phyloP scores from a whole-genome alignment of 805 yeast genomes.

The Nakazawaea ishiwadae region DNA sequence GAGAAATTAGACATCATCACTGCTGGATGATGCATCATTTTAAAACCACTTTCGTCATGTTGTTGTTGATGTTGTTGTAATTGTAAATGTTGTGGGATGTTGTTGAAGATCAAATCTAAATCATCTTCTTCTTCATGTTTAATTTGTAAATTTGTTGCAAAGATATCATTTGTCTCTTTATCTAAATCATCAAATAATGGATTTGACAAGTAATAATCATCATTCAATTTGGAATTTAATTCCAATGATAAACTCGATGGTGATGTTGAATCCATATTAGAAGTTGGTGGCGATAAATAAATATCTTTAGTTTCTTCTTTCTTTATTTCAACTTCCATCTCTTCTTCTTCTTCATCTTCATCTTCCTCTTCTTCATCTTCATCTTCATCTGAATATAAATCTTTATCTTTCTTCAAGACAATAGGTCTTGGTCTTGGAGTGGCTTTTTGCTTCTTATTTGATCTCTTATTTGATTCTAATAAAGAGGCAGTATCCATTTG shows the following conservation, averaged over 20 bases:
- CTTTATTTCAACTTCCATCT: background rate
- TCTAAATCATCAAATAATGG: constrained; percentile 12
- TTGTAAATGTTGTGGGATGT: constrained; percentile 10
- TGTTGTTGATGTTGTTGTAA: constrained; percentile 17
- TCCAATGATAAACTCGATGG: constrained; percentile 25
- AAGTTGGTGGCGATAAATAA: constrained; percentile 14
- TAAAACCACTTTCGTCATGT: constrained; percentile 23
- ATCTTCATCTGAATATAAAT: constrained; percentile 15
- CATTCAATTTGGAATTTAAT: constrained; percentile 20
- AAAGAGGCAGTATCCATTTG: constrained; percentile 15
- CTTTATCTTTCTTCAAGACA: constrained; percentile 12
- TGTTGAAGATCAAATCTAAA: constrained; percentile 13
- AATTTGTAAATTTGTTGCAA: constrained; percentile 21
- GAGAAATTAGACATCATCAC: constrained; percentile 22
- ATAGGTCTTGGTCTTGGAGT: constrained; percentile 10
- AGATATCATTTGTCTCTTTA: constrained; percentile 7
- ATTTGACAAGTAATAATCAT: constrained; percentile 13
- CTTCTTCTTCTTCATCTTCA: constrained; percentile 9
- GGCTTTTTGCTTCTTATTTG: constrained; percentile 8
- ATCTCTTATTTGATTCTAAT: constrained; percentile 17
- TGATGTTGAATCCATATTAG: constrained; percentile 28
- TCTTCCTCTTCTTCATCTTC: constrained; percentile 12
- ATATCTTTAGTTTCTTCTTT: background rate
- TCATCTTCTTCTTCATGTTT: constrained; percentile 20
- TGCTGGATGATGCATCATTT: constrained; percentile 38